Conservation (phyloP, 345 rosid genomes). For the Microthlaspi erraticum region DNA sequence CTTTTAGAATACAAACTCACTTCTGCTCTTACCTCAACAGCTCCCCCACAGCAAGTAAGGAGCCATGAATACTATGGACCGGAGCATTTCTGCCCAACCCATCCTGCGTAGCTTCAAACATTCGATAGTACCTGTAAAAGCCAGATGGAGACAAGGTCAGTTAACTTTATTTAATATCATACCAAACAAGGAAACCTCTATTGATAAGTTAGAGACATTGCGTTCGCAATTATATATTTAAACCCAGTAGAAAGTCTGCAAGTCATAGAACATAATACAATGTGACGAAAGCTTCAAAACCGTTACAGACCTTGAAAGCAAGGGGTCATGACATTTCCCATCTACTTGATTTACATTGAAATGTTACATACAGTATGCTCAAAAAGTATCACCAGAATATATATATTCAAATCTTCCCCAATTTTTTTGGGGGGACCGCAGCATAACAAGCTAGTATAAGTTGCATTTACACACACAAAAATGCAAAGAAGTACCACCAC, state of each 20-base stretch:
- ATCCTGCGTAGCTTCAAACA: slow-evolving; percentile 99
- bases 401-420: neutral
- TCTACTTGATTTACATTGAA: slow-evolving; percentile 5
- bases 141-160: slow-evolving; percentile 30
- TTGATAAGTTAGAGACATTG: slow-evolving; percentile 1
- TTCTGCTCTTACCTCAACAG: slow-evolving; percentile 72
- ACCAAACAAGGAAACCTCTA: slow-evolving; percentile 30
- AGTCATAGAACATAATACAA: slow-evolving; percentile 17
- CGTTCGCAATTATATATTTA: slow-evolving; percentile 1
- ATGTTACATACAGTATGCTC: slow-evolving; percentile 8
- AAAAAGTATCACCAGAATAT: slow-evolving; percentile 8
- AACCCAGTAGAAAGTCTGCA: slow-evolving; percentile 11
- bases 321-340: slow-evolving; percentile 21
- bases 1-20: slow-evolving; percentile 18
- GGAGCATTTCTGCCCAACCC: slow-evolving; percentile 95
- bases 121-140: slow-evolving; percentile 83
- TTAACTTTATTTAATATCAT: slow-evolving; percentile 7
- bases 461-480: neutral
- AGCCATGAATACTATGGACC: slow-evolving; percentile 97
- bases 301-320: slow-evolving; percentile 13
- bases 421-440: neutral
- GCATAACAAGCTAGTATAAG: slow-evolving; percentile 1
- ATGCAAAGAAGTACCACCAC: slow-evolving; percentile 5
- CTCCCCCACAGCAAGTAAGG: slow-evolving; percentile 99
- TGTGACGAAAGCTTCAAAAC: slow-evolving; percentile 19